Evolutionary conservation across 768 basidiomycete genomes (phyloP), one percentile per base, ranked within the genome.

Genomic region (Leucocoprinus leucothites): DNA sequence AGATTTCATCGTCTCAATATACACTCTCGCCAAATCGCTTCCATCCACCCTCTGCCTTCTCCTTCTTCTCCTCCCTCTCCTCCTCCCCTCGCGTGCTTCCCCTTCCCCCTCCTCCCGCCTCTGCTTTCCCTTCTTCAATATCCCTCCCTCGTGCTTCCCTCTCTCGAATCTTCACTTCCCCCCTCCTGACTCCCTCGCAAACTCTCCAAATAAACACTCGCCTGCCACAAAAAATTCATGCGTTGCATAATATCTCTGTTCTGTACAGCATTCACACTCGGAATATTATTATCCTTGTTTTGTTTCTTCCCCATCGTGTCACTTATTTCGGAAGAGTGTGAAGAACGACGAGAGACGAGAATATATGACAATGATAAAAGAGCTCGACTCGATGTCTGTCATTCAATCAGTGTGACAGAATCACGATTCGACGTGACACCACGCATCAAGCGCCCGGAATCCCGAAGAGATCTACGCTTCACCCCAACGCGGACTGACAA

Each of bases 221-320:
- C 87, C 69, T 93, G 92, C 64, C 89, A 92, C 34, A 94, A 79
- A 67, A 89, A 94, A 69, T 89, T 93, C 58, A 94, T 78, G 25
- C 91, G 79, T 67, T 94, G 91, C 19, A 91, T 78, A 45, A 89
- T 82, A 64, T 94, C 92, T 25, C 83, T 75, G 66, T 91, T 90
- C 9, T 76, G 62, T 28, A 87, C 76, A 57, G 69, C 79, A 66
- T 74, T 78, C 1, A 82, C 74, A 56, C 80, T 87, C 4, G 85
- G 41, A 8, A n/a, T 46, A 13, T 25, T 31, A 42, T n/a, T 40
- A 7, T 34, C 53, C 8, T 26, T 21, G 4, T 41, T 18, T n/a
- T 19, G 24, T 31, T 31, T 9, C 42, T 42, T 18, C 40, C 41
- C 38, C 38, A 38, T 38, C 16, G 16, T 38, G 13, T 6, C 5